Conservation (phyloP, 139 green algal species). For the Tetradesmus obliquus region DNA sequence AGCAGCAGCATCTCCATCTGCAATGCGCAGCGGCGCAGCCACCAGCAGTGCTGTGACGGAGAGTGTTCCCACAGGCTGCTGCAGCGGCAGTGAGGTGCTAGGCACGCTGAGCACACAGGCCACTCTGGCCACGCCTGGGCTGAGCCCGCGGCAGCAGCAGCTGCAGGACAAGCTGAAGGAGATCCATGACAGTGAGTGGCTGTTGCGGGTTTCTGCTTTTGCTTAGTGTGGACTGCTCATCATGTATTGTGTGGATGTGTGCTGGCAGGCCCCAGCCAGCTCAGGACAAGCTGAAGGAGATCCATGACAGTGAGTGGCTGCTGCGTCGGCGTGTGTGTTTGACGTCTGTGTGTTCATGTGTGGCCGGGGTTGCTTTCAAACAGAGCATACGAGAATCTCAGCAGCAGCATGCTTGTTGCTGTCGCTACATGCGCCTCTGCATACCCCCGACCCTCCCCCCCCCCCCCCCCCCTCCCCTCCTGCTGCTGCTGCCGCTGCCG, state of each 20-base stretch:
- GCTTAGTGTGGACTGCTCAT: too few relatives aligned
- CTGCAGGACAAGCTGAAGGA: neutral
- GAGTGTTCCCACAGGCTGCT: neutral
- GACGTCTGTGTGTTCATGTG: too few relatives aligned
- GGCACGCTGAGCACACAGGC: neutral
- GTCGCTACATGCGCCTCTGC: too few relatives aligned
- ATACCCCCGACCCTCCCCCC: too few relatives aligned
- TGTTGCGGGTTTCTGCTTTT: neutral
- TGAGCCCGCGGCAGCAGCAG: constrained; percentile 4
- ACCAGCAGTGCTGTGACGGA: neutral
- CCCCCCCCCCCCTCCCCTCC: too few relatives aligned
- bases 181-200: neutral
- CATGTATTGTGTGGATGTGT: too few relatives aligned
- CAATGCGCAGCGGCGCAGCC: neutral
- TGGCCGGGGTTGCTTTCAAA: too few relatives aligned
- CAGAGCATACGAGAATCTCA: too few relatives aligned
- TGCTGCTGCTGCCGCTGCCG: too few relatives aligned
- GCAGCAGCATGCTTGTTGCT: too few relatives aligned
- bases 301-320: neutral
- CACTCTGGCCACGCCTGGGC: neutral
- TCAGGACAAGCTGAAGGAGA: neutral
- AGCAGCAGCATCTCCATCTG: neutral
- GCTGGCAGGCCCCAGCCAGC: too few relatives aligned
- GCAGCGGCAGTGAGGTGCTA: neutral
- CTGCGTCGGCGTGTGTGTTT: neutral